Evolutionary conservation across 176 grass and related monocot genomes (phyloP), one percentile per base, ranked within the genome.

Genomic region (Triticum turgidum): DNA sequence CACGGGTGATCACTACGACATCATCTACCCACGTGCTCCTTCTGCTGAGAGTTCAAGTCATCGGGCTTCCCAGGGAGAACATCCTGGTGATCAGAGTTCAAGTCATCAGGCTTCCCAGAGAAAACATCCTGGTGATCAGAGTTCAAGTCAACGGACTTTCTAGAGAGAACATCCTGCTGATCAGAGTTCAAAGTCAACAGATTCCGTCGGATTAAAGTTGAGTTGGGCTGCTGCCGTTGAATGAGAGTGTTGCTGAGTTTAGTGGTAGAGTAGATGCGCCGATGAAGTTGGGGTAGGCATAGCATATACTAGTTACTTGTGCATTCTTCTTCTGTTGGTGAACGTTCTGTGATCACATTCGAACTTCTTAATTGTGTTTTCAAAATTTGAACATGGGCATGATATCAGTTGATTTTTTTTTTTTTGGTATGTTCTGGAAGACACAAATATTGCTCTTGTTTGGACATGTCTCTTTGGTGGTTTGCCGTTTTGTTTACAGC

Each of bases 21-120:
- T 89, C 63, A 15, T 86, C 63, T 86, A 89, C 64, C 83, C 63
- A 11, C 21, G 42, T 6, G 24, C 37, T 82, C 78, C 44, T 61
- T 42, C 35, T 54, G 22, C 72, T 76, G 22, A n/a, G 22, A 35
- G 44, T 66, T 42, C 34, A 34, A 89, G 24, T 22, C 66, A 70
- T 6, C 44, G 68, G 52, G 21, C 21, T 77, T 32, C 25, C 18
- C 18, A 8, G 45, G 20, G 73, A 51, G 42, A 54, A 73, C 37
- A 73, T 73, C 21, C 38, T 22, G 45, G 14, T 76, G 59, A 25
- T 65, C 1, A 52, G 58, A 37, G 58, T 67, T 44, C 25, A 45
- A 85, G 24, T 33, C 61, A 81, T 20, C 25, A 78, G 39, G 6
- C 13, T 70, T 49, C 29, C 24, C 18, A 7, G 65, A 18, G 27